A percentile compares a stretch with the other conserved stretches of the same genome.
phyloP scores from a whole-genome alignment of 306 rosid species.

The Fragaria vesca region DNA sequence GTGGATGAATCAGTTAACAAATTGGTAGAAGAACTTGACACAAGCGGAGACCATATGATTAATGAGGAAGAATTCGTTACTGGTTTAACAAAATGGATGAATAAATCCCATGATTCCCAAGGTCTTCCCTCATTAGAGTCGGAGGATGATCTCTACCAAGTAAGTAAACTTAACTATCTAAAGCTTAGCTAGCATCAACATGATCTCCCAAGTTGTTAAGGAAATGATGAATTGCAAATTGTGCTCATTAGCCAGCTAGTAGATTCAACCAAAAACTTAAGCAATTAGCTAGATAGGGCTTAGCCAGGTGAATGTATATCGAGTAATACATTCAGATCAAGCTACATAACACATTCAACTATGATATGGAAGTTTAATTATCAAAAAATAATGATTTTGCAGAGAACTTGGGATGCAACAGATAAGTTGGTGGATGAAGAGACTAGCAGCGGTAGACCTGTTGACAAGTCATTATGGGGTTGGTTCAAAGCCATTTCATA shows the following conservation, averaged over 20 bases:
- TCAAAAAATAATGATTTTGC: neutral
- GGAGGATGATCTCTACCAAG: conserved; percentile 21
- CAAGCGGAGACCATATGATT: conserved; percentile 18
- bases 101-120: neutral
- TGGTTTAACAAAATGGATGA: conserved; percentile 19
- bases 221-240: neutral
- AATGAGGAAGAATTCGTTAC: conserved; percentile 19
- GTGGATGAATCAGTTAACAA: conserved; percentile 18
- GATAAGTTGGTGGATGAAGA: conserved; percentile 22
- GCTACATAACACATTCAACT: neutral
- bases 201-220: neutral
- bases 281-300: neutral
- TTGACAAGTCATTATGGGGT: conserved; percentile 14
- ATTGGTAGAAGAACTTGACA: conserved; percentile 22
- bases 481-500: conserved; percentile 19
- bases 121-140: neutral
- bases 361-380: neutral
- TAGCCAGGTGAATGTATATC: too few species aligned
- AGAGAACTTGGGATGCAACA: conserved; percentile 24
- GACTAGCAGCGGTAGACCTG: neutral
- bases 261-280: neutral
- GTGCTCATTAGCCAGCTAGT: neutral
- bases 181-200: neutral
- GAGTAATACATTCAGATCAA: too few species aligned
- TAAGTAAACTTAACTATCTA: neutral